These are phyloP conservation scores for Phytophthora brassicae DNA, from an alignment of 352 stramenopile genomes.

Conservation along the genomic window DNA sequence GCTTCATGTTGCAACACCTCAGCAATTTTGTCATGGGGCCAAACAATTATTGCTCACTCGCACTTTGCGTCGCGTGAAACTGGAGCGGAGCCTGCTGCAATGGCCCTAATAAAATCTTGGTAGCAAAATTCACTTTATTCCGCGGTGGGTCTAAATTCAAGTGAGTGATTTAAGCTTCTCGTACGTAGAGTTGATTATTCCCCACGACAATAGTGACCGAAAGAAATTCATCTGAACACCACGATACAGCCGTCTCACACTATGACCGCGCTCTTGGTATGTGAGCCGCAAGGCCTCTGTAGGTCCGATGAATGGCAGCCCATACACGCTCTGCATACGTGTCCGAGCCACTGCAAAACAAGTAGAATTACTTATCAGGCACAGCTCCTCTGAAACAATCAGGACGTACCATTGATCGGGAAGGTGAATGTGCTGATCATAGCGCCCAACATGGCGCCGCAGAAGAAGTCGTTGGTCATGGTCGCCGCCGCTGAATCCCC, in stretches of 20 bases:
- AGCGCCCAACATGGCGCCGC: slow-evolving; percentile 77
- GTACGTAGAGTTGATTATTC: slow-evolving; percentile 91
- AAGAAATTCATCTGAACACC: slow-evolving; percentile 90
- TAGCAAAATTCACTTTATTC: no score
- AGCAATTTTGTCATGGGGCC: no score
- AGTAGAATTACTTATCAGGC: not conserved
- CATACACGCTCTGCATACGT: slow-evolving; percentile 84
- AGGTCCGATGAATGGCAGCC: slow-evolving; percentile 57
- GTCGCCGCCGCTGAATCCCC: slow-evolving; percentile 42
- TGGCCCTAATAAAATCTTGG: no score
- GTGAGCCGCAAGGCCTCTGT: slow-evolving; percentile 63
- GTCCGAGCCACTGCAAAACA: slow-evolving; percentile 60
- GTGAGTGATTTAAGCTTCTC: slow-evolving; percentile 85
- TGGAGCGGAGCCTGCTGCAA: no score
- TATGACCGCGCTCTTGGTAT: slow-evolving; percentile 70
- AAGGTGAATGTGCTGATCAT: slow-evolving; percentile 86
- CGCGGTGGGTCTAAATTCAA: no score
- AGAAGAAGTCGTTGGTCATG: slow-evolving; percentile 84
- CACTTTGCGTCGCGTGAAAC: no score
- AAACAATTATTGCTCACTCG: no score
- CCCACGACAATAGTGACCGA: slow-evolving; percentile 85
- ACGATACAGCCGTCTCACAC: slow-evolving; percentile 69
- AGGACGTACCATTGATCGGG: slow-evolving; percentile 71
- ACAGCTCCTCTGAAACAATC: not conserved
- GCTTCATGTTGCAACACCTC: no score